Evolutionary conservation across 2,329 filamentous ascomycete genomes (phyloP), one percentile per base, ranked within the genome.

Genomic region (Fusarium sublunatum): DNA sequence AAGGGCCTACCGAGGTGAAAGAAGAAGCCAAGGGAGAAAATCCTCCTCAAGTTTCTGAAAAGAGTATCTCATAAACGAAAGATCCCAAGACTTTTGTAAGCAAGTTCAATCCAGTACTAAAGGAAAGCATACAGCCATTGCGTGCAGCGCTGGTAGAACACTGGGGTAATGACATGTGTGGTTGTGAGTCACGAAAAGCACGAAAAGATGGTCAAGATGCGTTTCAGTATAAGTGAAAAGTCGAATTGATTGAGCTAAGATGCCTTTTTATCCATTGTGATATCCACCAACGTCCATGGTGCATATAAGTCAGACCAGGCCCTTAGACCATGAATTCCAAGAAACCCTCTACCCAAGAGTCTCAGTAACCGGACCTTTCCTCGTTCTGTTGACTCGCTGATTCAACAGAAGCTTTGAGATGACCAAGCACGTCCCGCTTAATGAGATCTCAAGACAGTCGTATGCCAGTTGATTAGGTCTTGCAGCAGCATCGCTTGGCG

Each of bases 401-500:
- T 7, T 5, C 31, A 11, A 11, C 31, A 13, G 3, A 11, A 32
- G 12, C 12, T 4, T 32, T 7, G 13, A 13, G 10, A 10, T 13
- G 13, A 13, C 31, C 12, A 11, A 32, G 11, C 10, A 32, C 10
- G 6, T 32, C 10, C 31, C 31, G 11, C 31, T 12, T 7, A 10
- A 12, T 11, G 31, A 13, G 31, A 32, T 13, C 13, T 32, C 5
- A 13, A 11, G 12, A 11, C 10, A 11, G 31, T 32, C 31, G 31
- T 12, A 6, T 13, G 12, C 11, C 31, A 32, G 31, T 12, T 13
- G 31, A 28, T 22, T 49, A 46, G 5, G 51, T 48, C 43, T 53
- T 52, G 41, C 49, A 52, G 41, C 49, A 53, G 28, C 50, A 53
- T 12, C 50, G 42, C 42, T 52, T 19, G 7, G 49, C 42, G 9